These are phyloP conservation scores for Ceratocystis papillata DNA, from an alignment of 2,329 filamentous ascomycete genomes.

Conservation along the genomic window DNA sequence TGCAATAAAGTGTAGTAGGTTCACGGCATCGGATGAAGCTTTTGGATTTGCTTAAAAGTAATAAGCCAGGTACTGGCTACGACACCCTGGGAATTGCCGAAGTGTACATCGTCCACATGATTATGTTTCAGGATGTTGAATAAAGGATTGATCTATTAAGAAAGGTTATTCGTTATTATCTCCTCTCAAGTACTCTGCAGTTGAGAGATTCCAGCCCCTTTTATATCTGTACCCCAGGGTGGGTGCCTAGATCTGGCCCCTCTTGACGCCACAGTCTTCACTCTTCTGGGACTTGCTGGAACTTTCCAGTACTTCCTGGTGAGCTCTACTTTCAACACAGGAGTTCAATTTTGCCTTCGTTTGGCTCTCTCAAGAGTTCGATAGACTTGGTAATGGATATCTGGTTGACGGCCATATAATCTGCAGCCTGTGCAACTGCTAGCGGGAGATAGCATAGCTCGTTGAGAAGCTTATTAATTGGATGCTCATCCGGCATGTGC, in stretches of 20 bases:
- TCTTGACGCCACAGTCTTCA: too few species aligned
- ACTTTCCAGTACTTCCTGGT: too few species aligned
- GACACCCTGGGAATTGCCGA: not conserved
- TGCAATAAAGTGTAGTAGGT: not conserved
- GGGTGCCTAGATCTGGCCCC: too few species aligned
- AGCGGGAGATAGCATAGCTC: constrained; percentile 23
- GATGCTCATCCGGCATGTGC: not conserved
- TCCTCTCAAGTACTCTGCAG: too few species aligned
- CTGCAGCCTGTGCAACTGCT: constrained; percentile 25
- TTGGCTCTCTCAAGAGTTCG: not conserved
- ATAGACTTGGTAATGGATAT: not conserved
- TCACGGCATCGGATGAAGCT: not conserved
- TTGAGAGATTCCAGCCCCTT: too few species aligned
- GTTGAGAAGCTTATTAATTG: not conserved
- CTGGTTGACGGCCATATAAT: constrained; percentile 22
- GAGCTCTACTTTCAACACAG: not conserved
- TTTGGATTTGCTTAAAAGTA: not conserved
- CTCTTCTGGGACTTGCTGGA: too few species aligned
- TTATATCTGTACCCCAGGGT: too few species aligned
- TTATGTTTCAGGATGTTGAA: not conserved
- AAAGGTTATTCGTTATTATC: too few species aligned
- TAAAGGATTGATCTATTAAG: too few species aligned
- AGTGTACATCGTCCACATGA: not conserved
- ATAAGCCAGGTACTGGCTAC: not conserved
- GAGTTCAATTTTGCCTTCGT: not conserved